phyloP scores from a whole-genome alignment of 805 yeast species.

The Wickerhamomyces sydowiorum region DNA sequence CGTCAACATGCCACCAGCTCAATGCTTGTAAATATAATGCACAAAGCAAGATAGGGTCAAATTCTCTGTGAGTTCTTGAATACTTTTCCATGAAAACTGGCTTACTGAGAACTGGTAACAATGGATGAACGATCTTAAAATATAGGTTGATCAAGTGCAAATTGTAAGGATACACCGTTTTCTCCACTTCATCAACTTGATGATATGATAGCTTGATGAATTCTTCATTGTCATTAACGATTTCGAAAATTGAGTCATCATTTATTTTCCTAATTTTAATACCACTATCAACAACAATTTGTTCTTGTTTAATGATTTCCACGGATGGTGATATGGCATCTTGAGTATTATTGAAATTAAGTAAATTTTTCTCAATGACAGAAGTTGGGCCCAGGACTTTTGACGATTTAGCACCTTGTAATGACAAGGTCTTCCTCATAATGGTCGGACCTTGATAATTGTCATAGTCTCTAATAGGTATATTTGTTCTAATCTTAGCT shows the following conservation, averaged over 20 bases:
- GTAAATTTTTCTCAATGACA: conserved; percentile 18
- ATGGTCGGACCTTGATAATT: conserved; percentile 22
- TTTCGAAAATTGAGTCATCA: conserved; percentile 18
- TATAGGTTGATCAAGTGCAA: conserved; percentile 17
- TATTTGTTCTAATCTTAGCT: conserved; percentile 15
- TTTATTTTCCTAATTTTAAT: conserved; percentile 19
- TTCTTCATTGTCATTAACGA: conserved; percentile 22
- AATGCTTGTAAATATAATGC: conserved; percentile 24
- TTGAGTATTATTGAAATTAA: conserved; percentile 7
- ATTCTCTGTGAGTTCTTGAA: conserved; percentile 23
- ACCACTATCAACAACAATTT: conserved; percentile 8
- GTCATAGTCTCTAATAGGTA: conserved; percentile 24
- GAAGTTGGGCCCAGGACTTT: conserved; percentile 21
- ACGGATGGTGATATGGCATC: conserved; percentile 6
- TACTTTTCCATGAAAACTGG: conserved; percentile 23
- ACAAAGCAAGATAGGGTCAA: conserved; percentile 23
- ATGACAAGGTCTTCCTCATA: conserved; percentile 21
- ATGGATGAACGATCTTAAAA: conserved; percentile 22
- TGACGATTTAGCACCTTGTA: conserved; percentile 23
- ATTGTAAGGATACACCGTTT: conserved; percentile 19
- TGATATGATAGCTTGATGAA: conserved; percentile 18
- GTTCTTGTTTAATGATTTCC: conserved; percentile 9
- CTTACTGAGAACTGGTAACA: conserved; percentile 21
- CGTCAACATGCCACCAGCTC: conserved; percentile 21
- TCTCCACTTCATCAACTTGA: conserved; percentile 25